Conservation (phyloP, 257 asterid species). For the Striga asiatica region DNA sequence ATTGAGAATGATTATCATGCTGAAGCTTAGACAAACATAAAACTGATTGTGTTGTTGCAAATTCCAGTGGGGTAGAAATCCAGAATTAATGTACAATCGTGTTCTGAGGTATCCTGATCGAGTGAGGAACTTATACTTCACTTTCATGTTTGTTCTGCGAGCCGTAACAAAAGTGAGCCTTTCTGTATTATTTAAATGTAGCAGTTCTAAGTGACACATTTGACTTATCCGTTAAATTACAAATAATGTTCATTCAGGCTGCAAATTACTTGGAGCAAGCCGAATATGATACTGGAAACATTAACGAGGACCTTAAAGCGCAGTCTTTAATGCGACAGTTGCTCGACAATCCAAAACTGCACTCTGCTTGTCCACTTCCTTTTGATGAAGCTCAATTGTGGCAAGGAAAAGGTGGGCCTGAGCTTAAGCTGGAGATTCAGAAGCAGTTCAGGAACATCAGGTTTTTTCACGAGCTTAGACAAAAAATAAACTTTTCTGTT, state of each 20-base stretch:
- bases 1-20: neutral
- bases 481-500: too few species aligned
- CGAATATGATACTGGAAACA: conserved; percentile 66
- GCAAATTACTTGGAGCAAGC: conserved; percentile 87
- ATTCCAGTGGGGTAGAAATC: conserved; percentile 88
- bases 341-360: conserved; percentile 72
- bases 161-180: conserved; percentile 81
- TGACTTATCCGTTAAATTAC: neutral
- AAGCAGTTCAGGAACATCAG: conserved; percentile 86
- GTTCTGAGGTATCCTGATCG: conserved; percentile 84
- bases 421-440: conserved; percentile 74
- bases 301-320: conserved; percentile 71
- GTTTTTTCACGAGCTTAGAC: too few species aligned
- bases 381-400: conserved; percentile 93
- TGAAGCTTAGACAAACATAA: too few species aligned
- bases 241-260: conserved; percentile 38
- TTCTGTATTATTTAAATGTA: conserved; percentile 1
- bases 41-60: conserved; percentile 23
- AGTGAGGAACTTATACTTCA: conserved; percentile 79
- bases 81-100: conserved; percentile 70
- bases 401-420: conserved; percentile 95
- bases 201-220: conserved; percentile 1
- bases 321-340: conserved; percentile 67
- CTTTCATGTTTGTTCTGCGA: conserved; percentile 89
- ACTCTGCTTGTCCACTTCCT: conserved; percentile 81